Base-by-base conservation (phyloP, 331 rosid species). In the Quercus lobata region DNA sequence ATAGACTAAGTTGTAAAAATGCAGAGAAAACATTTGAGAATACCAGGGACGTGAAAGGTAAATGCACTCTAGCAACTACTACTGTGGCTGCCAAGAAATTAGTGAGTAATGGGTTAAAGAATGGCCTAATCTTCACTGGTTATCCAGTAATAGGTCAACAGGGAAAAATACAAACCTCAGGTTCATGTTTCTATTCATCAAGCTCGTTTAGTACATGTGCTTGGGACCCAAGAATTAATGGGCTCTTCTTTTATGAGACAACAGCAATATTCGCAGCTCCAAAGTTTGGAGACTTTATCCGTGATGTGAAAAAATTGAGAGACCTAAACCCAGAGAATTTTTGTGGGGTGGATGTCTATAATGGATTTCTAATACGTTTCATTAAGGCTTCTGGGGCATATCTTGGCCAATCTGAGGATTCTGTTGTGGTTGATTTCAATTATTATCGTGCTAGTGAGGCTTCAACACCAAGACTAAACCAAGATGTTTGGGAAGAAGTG, bases 141-240 rank as follows among this genome's bases (percentile, higher is more conserved):
- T 93, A 91, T 32, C 97, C 97, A 17, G 90, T 86, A 25, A 46
- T 75, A 1, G 90, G 90, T 17, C 75, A 6, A 6, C 94, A 91
- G 58, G 90, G 90, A 1, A 88, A 89, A 85, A 84, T 91, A 79
- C 97, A 89, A 83, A 85, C 97, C 22, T 91, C 97, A 49, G 97
- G 97, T 57, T 89, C 85, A 4, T 86, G 87, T 24, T 44, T 86
- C 21, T 80, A 91, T 35, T 86, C 97, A 25, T 75, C 83, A 37
- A 76, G 22, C 55, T 0, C 46, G 1, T 91, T 71, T 57, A 82
- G 73, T 0, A 5, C 97, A 0, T 93, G 97, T 81, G 83, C 93
- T 29, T 91, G 97, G 97, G 97, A 93, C 81, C 97, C 97, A 61
- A 83, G 97, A 89, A 85, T 89, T 82, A 86, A 88, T 5, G 94